Base-by-base conservation (phyloP, 805 yeast species). In the Saccharomycopsis sp. region DNA sequence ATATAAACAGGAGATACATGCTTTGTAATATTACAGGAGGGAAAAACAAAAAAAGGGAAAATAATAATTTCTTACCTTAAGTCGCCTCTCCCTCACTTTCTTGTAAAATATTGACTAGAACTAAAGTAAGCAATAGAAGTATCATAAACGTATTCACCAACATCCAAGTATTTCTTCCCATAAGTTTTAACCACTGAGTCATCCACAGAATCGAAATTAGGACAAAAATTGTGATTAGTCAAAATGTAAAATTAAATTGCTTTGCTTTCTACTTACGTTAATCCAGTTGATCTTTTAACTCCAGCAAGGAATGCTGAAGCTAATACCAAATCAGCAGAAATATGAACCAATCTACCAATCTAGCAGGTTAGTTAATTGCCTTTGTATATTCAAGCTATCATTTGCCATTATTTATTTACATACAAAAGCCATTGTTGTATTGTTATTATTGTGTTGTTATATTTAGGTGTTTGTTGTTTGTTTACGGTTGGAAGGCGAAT, bases 141-240 rank as follows among this genome's bases (percentile, higher is more conserved):
- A 57, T 88, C 96, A 53, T 81, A 79, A 2, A 83, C 65, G 61
- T 79, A 77, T 57, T 93, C 98, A n/a, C 98, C 98, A 23, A 81
- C 59, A 42, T 78, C 83, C 51, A 93, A 70, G 59, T 89, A 93
- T 58, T 77, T 81, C 28, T 66, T 64, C 4, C 81, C 67, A 54
- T 78, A 79, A 31, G 67, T 64, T 52, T 70, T 71, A 4, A 74
- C 61, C 5, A 74, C 73, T 16, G 66, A 63, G 44, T 70, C 68
- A 9, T 64, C 62, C 16, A 79, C 55, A 1, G 62, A 38, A 9
- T 74, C 75, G 9, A 75, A 52, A 54, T 81, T 74, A 28, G 81
- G 79, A 1, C 46, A 43, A n/a, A 13, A 8, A 17, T 9, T 31
- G 11, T 7, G 14, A 31, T 31, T 17, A 31, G n/a, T 7, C 13